Evolutionary conservation across 768 basidiomycete genomes (phyloP), one percentile per base, ranked within the genome.

Genomic region (Termitomyces sp.): DNA sequence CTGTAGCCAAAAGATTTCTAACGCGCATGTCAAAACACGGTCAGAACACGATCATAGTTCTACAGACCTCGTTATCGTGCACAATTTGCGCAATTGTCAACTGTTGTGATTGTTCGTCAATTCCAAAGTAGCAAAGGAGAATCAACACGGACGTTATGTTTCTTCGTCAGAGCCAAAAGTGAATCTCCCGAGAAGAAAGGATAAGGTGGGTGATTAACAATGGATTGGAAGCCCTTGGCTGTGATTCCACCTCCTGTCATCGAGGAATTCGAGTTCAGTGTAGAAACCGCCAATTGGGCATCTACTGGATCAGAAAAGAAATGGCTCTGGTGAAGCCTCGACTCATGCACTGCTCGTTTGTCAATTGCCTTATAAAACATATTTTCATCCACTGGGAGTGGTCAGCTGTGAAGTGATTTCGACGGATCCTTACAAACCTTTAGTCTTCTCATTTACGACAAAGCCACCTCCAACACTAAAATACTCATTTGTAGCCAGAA

Each of bases 391-490:
- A 86, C 91, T 89, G 46, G 49, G 6, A 47, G 12, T 35, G 51
- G 50, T 55, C 30, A 12, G 39, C 10, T 9, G 21, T 39, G 23
- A 43, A 41, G 25, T 10, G 28, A 3, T 19, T 5, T n/a, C 17
- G 11, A 23, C 16, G 3, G 39, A 9, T 27, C 27, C 11, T 32
- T 5, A 47, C 65, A 28, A 10, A 87, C 90, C 85, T 77, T 94
- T 88, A 1, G 94, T 97, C 68, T 93, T 90, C 40, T 94, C 91
- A 64, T 97, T 97, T 25, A 97, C 93, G 3, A 96, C 94, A 67
- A 96, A 97, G 2, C 94, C 94, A 43, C 94, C 94, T 2, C 94
- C 93, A 48, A 97, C 93, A 54, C 89, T 92, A 67, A 91, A 97
- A 65, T 96, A 98, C 67, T 94, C 91, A 63, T 98, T 98, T 12